These are phyloP conservation scores for Trifolium dubium DNA, from an alignment of 306 rosid species.

Conservation along the genomic window DNA sequence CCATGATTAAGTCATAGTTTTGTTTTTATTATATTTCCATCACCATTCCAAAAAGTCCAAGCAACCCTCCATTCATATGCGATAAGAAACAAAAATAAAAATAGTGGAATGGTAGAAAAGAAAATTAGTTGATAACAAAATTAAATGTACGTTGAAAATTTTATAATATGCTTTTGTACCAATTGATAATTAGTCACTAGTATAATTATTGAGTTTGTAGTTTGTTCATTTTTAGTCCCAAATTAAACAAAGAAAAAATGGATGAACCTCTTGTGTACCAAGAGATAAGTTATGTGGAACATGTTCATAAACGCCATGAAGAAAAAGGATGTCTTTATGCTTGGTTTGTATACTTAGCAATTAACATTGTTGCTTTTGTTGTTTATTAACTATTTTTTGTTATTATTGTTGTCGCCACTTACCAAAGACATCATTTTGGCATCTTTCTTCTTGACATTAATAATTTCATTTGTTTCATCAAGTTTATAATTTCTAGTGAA, in stretches of 20 bases:
- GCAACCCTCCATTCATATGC: constrained; percentile 18
- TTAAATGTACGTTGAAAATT: not conserved
- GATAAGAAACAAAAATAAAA: not conserved
- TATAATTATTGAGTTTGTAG: too few species aligned
- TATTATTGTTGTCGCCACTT: constrained; percentile 38
- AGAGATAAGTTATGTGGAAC: constrained; percentile 38
- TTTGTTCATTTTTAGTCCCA: too few species aligned
- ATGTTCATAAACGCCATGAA: constrained; percentile 45
- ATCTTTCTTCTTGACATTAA: constrained; percentile 30
- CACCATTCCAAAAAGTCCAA: constrained; percentile 12
- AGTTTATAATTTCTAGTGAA: not conserved
- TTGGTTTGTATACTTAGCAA: constrained; percentile 40
- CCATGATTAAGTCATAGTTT: not conserved
- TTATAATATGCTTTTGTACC: too few species aligned
- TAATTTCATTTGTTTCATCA: constrained; percentile 23
- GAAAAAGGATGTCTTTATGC: constrained; percentile 50
- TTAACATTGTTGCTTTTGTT: constrained; percentile 11
- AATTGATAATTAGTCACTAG: too few species aligned
- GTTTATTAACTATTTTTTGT: not conserved
- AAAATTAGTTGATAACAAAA: constrained; percentile 30
- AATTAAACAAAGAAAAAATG: not conserved
- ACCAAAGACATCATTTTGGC: constrained; percentile 40
- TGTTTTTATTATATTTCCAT: constrained; percentile 23
- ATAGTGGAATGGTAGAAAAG: constrained; percentile 15
- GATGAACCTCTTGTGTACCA: constrained; percentile 35